These are phyloP conservation scores for Ogataea thermomethanolica DNA, from an alignment of 805 yeast species.

Conservation along the genomic window DNA sequence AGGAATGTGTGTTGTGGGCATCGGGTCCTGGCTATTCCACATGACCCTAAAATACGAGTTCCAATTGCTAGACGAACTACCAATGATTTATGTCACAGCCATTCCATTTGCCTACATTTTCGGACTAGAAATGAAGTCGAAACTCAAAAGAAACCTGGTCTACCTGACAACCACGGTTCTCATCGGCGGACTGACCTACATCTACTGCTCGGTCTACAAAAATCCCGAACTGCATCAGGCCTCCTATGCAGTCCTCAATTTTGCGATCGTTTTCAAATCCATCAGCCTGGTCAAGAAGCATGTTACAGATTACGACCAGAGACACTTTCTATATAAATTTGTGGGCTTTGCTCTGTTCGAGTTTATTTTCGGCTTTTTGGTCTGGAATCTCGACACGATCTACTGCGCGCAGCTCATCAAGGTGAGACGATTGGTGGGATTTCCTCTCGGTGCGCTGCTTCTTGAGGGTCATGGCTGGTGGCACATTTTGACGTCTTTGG, in stretches of 20 bases:
- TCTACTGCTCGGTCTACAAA: slow-evolving; percentile 48
- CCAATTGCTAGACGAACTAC: slow-evolving; percentile 87
- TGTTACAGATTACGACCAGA: slow-evolving; percentile 48
- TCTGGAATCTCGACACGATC: slow-evolving; percentile 86
- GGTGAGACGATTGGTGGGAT: slow-evolving; percentile 59
- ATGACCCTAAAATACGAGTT: slow-evolving; percentile 86
- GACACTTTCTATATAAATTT: slow-evolving; percentile 48
- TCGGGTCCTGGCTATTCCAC: slow-evolving; percentile 92
- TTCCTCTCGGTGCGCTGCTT: slow-evolving; percentile 73
- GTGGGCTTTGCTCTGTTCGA: slow-evolving; percentile 57
- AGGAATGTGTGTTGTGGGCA: slow-evolving; percentile 83
- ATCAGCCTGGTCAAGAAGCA: slow-evolving; percentile 45
- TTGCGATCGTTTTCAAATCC: slow-evolving; percentile 58
- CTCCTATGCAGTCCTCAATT: slow-evolving; percentile 71
- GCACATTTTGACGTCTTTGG: slow-evolving; percentile 79
- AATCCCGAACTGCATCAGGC: slow-evolving; percentile 86
- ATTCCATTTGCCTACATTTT: slow-evolving; percentile 58
- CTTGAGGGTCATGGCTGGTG: slow-evolving; percentile 95
- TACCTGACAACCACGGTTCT: slow-evolving; percentile 15
- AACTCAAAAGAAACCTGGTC: slow-evolving; percentile 5
- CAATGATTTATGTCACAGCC: slow-evolving; percentile 95
- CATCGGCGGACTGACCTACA: slow-evolving; percentile 34
- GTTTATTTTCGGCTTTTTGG: slow-evolving; percentile 66
- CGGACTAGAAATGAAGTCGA: slow-evolving; percentile 20
- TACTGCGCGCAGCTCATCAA: slow-evolving; percentile 60